Evolutionary conservation across 257 asterid species (phyloP).

Genomic region (Forsythia suspensa): DNA sequence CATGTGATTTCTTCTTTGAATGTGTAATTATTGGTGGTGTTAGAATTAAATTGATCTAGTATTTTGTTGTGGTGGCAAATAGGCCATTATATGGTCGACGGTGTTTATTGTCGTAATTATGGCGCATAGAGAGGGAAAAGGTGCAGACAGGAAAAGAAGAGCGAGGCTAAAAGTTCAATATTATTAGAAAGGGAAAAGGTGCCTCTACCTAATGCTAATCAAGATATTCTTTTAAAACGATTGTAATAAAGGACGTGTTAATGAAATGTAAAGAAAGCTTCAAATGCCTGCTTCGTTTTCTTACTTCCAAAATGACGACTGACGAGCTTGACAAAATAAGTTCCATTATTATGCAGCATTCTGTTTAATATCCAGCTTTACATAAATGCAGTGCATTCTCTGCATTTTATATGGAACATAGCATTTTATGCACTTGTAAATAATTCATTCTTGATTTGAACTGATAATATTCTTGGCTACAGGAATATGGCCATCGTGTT

Average conservation of each 20-base stretch:
- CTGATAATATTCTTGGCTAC: constrained; percentile 26
- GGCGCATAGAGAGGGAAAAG: neutral
- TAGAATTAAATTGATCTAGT: neutral
- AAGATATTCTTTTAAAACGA: neutral
- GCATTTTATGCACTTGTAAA: neutral
- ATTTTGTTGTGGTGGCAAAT: neutral
- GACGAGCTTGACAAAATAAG: neutral
- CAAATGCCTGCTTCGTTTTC: neutral
- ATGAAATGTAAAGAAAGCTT: neutral
- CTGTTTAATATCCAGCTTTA: neutral
- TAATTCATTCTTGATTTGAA: constrained; percentile 14
- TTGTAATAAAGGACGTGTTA: neutral
- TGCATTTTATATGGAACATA: neutral
- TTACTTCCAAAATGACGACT: neutral
- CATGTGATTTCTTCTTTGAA: neutral
- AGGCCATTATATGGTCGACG: neutral
- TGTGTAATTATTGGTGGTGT: neutral
- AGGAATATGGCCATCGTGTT: constrained; percentile 91
- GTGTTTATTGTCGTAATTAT: neutral
- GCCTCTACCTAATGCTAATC: neutral
- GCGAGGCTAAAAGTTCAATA: neutral
- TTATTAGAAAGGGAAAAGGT: neutral
- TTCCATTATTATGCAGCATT: neutral
- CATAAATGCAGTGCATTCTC: neutral
- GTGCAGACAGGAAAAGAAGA: neutral